These are phyloP conservation scores for Acanthamoeba polyphaga DNA, from an alignment of 208 protist genomes.

Conservation along the genomic window DNA sequence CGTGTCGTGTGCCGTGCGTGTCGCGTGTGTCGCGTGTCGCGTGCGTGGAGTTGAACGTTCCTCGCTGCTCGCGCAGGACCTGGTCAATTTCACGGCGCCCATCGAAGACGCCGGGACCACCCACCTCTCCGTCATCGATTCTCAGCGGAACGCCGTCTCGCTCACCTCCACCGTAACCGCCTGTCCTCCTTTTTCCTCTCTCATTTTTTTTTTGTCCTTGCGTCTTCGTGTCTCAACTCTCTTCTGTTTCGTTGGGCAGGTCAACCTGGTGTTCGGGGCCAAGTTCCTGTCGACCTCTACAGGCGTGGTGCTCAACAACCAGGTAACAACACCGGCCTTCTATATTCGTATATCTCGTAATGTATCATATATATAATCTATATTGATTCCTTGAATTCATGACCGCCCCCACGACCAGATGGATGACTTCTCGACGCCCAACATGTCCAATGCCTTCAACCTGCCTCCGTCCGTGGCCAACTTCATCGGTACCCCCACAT, in stretches of 20 bases:
- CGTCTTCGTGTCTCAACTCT: background rate
- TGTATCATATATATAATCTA: too few species aligned
- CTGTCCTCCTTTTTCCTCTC: background rate
- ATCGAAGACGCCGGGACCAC: slow-evolving; percentile 82
- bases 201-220: too few species aligned
- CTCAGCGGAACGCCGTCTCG: slow-evolving; percentile 82
- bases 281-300: slow-evolving; percentile 77
- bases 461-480: slow-evolving; percentile 84
- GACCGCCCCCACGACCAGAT: slow-evolving; percentile 57
- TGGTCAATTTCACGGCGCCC: slow-evolving; percentile 24
- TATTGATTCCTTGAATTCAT: background rate
- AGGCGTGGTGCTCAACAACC: slow-evolving; percentile 88
- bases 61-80: background rate
- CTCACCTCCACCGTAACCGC: slow-evolving; percentile 82
- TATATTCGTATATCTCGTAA: too few species aligned
- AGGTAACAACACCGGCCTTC: slow-evolving; percentile 5
- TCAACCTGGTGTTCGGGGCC: slow-evolving; percentile 87
- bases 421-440: slow-evolving; percentile 86
- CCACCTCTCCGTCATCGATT: slow-evolving; percentile 84
- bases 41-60: background rate
- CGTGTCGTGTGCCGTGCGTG: too few species aligned
- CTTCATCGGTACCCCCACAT: slow-evolving; percentile 69
- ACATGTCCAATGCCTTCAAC: slow-evolving; percentile 82
- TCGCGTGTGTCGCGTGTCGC: background rate
- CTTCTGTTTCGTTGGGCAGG: background rate